These are phyloP conservation scores for Entomortierella beljakovae DNA, from an alignment of 192 early-diverging fungal genomes.

Conservation along the genomic window DNA sequence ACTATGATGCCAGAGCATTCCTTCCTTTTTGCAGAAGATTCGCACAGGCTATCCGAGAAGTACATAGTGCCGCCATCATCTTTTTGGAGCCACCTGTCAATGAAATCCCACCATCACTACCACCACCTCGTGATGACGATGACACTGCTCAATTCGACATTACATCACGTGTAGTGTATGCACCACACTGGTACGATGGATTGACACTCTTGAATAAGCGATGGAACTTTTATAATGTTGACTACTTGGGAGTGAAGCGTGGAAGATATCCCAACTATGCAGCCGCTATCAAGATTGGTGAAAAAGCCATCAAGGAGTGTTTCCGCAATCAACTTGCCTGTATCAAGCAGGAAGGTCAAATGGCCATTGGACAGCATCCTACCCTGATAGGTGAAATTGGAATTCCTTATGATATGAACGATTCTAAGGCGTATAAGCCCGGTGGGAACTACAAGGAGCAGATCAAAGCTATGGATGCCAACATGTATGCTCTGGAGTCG, in stretches of 20 bases:
- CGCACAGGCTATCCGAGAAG: constrained; percentile 50
- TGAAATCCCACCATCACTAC: constrained; percentile 60
- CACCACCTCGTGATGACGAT: constrained; percentile 50
- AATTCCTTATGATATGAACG: constrained; percentile 66
- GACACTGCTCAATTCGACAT: constrained; percentile 51
- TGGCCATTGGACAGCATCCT: constrained; percentile 59
- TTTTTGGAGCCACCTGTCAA: constrained; percentile 70
- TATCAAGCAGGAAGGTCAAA: constrained; percentile 59
- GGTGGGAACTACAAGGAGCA: constrained; percentile 51
- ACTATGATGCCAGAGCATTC: constrained; percentile 71
- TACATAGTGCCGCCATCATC: constrained; percentile 62
- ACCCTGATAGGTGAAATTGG: constrained; percentile 64
- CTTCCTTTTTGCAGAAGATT: constrained; percentile 56
- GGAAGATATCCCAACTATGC: constrained; percentile 63
- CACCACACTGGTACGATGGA: constrained; percentile 72
- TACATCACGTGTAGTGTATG: constrained; percentile 59
- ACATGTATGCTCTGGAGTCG: constrained; percentile 57
- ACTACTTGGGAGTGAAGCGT: constrained; percentile 65
- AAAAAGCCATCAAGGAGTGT: constrained; percentile 63
- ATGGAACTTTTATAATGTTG: constrained; percentile 68
- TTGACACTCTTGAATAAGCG: constrained; percentile 69
- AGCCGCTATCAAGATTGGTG: constrained; percentile 62
- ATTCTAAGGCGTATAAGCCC: constrained; percentile 26
- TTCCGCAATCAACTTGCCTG: constrained; percentile 61
- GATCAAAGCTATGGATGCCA: constrained; percentile 68